Percentiles rank a stretch among this genome's conserved stretches.
Conservation (phyloP, 768 basidiomycete genomes). For the Amanita thiersii region DNA sequence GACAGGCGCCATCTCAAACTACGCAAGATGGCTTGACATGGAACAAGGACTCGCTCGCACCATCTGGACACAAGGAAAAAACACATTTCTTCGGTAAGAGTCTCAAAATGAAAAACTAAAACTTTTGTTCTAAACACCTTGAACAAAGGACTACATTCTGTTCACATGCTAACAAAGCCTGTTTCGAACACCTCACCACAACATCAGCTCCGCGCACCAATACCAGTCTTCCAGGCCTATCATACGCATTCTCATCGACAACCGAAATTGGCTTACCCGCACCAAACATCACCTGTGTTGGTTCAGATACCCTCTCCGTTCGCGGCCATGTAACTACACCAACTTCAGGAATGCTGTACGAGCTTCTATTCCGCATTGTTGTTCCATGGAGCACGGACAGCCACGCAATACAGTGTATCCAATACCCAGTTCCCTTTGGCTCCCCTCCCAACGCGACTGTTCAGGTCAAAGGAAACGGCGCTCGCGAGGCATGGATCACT, state of each 20-base stretch:
- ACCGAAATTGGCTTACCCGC: slow-evolving; percentile 40
- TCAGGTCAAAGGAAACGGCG: slow-evolving; percentile 28
- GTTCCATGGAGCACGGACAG: slow-evolving; percentile 19
- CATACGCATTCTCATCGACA: slow-evolving; percentile 38
- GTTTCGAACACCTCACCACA: slow-evolving; percentile 45
- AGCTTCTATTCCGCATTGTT: slow-evolving; percentile 42
- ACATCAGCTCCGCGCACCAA: slow-evolving; percentile 9
- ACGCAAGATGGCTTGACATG: slow-evolving; percentile 62
- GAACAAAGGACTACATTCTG: slow-evolving; percentile 45
- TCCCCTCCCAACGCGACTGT: slow-evolving; percentile 36
- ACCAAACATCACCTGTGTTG: slow-evolving; percentile 55
- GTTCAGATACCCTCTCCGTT: slow-evolving; percentile 45
- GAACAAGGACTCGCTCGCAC: slow-evolving; percentile 53
- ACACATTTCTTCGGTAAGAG: slow-evolving; percentile 40
- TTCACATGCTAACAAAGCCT: slow-evolving; percentile 55
- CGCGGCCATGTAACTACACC: slow-evolving; percentile 34
- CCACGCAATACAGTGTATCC: slow-evolving; percentile 20
- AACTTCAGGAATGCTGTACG: slow-evolving; percentile 62
- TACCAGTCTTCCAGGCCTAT: slow-evolving; percentile 28
- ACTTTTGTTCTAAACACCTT: slow-evolving; percentile 17
- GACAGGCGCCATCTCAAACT: slow-evolving; percentile 33
- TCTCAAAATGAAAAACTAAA: not conserved
- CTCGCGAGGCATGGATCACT: slow-evolving; percentile 52
- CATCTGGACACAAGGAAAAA: slow-evolving; percentile 47
- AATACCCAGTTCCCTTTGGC: slow-evolving; percentile 21